Evolutionary conservation across 129 eudicot species (phyloP).

Genomic region (Artemisia annua): DNA sequence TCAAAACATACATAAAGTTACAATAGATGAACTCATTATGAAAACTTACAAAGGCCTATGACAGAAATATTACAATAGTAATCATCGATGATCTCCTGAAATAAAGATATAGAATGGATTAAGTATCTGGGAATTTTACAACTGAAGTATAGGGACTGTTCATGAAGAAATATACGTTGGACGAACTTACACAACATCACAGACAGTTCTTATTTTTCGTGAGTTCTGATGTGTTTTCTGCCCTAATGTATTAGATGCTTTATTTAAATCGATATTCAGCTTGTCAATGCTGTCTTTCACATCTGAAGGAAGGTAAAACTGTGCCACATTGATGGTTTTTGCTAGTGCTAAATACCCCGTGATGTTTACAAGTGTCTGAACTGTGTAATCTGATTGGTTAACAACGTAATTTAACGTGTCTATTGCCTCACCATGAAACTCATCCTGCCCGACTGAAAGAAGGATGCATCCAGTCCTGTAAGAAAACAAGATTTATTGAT

Average conservation of each 20-base stretch:
- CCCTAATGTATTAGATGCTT: constrained; percentile 62
- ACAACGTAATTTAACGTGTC: constrained; percentile 79
- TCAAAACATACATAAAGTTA: background rate
- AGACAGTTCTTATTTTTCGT: constrained; percentile 57
- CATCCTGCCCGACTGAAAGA: constrained; percentile 82
- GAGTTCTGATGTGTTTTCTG: constrained; percentile 74
- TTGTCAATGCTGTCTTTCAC: constrained; percentile 71
- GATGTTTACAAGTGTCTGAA: constrained; percentile 75
- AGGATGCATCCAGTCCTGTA: constrained; percentile 84
- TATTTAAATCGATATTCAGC: constrained; percentile 56
- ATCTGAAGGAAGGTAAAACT: constrained; percentile 79
- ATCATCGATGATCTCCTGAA: constrained; percentile 76
- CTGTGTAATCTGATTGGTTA: constrained; percentile 91
- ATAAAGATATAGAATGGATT: constrained; percentile 9
- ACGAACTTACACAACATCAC: constrained; percentile 67
- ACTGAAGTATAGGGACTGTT: background rate
- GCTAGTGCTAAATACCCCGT: constrained; percentile 74
- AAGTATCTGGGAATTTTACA: constrained; percentile 2
- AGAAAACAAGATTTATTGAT: background rate
- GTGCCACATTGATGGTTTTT: constrained; percentile 75
- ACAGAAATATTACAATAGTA: constrained; percentile 68
- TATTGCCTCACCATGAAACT: constrained; percentile 72
- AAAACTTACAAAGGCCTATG: constrained; percentile 83
- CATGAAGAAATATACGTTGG: background rate
- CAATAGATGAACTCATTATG: constrained; percentile 1